Conservation (phyloP, 2,329 filamentous ascomycete genomes). For the Fusarium vanettenii region DNA sequence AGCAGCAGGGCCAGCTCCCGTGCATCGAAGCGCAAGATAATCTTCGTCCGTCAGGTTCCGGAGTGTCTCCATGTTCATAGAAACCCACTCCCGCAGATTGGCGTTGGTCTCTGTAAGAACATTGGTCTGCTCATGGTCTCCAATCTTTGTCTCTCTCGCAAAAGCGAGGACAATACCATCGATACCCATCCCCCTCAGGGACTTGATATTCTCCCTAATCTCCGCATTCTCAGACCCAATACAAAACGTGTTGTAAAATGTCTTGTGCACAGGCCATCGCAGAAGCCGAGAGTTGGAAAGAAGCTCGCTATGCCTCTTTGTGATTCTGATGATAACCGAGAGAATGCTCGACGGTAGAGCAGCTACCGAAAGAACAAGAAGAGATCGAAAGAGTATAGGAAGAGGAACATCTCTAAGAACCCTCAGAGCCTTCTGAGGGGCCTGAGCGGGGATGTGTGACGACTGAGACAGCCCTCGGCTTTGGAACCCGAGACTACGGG, state of each 20-base stretch:
- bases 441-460: not conserved
- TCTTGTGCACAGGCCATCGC: constrained; percentile 2
- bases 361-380: constrained; percentile 10
- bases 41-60: not conserved
- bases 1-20: constrained; percentile 12
- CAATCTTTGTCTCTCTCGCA: constrained; percentile 10
- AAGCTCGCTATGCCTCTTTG: not conserved
- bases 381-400: constrained; percentile 4
- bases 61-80: constrained; percentile 10
- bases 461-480: constrained; percentile 5
- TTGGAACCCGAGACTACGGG: constrained; percentile 11
- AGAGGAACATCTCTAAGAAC: constrained; percentile 11
- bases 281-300: constrained; percentile 6
- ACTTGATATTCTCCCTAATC: constrained; percentile 3
- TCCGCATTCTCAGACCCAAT: constrained; percentile 6
- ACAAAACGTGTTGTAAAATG: constrained; percentile 15
- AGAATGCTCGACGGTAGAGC: not conserved
- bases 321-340: constrained; percentile 2
- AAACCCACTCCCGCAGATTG: constrained; percentile 4
- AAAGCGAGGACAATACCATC: constrained; percentile 14
- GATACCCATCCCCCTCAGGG: constrained; percentile 2
- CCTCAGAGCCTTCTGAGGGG: not conserved
- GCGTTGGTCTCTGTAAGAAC: not conserved
- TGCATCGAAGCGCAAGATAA: constrained; percentile 8
- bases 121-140: not conserved